A percentile compares a stretch with the other conserved stretches of the same genome.
Conservation (phyloP, 2,329 filamentous ascomycete species). For the Diaporthe caulivora region DNA sequence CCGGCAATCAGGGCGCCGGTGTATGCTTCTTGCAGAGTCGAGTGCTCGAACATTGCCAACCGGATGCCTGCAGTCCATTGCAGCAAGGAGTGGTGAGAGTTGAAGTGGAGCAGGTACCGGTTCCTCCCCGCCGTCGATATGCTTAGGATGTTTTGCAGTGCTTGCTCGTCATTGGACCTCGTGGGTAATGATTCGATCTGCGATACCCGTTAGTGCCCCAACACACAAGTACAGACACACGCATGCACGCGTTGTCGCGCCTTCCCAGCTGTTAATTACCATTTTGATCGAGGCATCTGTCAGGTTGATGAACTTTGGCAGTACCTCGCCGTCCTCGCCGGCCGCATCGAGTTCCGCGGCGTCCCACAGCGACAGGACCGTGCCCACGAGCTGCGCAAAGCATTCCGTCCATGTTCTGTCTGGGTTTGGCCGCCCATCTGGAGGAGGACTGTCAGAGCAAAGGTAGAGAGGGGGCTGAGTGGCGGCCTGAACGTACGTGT, state of each 20-base stretch:
- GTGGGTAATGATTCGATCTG: constrained; percentile 93
- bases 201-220: constrained; percentile 39
- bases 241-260: not conserved
- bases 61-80: constrained; percentile 98
- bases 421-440: constrained; percentile 87
- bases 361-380: constrained; percentile 95
- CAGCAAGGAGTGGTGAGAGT: constrained; percentile 89
- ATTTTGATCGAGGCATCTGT: constrained; percentile 98
- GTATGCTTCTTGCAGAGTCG: constrained; percentile 94
- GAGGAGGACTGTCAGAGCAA: constrained; percentile 41
- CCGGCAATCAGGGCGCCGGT: constrained; percentile 95
- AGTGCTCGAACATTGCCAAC: constrained; percentile 93
- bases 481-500: constrained; percentile 72
- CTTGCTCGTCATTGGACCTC: constrained; percentile 79
- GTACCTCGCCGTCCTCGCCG: constrained; percentile 75
- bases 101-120: constrained; percentile 95
- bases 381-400: constrained; percentile 96
- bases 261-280: constrained; percentile 66
- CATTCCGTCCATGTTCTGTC: constrained; percentile 96
- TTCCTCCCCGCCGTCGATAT: constrained; percentile 96
- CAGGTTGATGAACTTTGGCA: constrained; percentile 84
- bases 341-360: constrained; percentile 90
- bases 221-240: not conserved
- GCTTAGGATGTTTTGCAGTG: constrained; percentile 93
- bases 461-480: constrained; percentile 39